These are phyloP conservation scores for Colletotrichum scovillei DNA, from an alignment of 2,329 filamentous ascomycete genomes.

Conservation along the genomic window DNA sequence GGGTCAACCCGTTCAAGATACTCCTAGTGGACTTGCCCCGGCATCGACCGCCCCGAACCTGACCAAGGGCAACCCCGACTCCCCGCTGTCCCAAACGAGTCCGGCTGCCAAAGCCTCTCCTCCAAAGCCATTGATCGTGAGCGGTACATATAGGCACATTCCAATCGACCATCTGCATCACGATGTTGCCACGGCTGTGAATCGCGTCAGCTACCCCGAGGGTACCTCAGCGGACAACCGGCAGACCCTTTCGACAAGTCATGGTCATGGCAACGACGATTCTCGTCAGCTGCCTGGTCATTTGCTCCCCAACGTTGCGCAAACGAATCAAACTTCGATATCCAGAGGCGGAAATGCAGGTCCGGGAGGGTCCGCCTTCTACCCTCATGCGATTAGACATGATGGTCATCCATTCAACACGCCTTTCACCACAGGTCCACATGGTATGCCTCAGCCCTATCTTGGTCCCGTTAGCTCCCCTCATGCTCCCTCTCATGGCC, in stretches of 20 bases:
- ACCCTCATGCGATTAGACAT: not conserved
- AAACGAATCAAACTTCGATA: not conserved
- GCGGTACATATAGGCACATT: not conserved
- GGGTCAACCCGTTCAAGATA: slow-evolving; percentile 2
- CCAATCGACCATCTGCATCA: not conserved
- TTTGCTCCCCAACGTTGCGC: not conserved
- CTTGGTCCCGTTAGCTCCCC: not conserved
- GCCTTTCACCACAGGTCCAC: not conserved
- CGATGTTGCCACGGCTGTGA: not conserved
- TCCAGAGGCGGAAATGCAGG: not conserved
- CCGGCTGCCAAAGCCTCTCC: not conserved
- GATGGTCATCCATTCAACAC: not conserved
- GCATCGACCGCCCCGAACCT: not conserved
- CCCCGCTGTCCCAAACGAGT: not conserved
- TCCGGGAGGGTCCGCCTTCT: not conserved
- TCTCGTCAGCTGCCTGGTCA: not conserved
- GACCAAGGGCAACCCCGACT: not conserved
- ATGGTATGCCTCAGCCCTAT: slow-evolving; percentile 4
- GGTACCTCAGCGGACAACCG: not conserved
- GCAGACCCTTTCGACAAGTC: not conserved
- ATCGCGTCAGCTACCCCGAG: not conserved
- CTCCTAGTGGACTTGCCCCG: slow-evolving; percentile 13
- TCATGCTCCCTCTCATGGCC: not conserved
- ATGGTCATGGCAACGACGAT: not conserved
- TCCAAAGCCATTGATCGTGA: not conserved